A percentile compares a stretch with the other conserved stretches of the same genome.
Evolutionary conservation across 805 yeast genomes (phyloP).

Genomic region (Candida pini): DNA sequence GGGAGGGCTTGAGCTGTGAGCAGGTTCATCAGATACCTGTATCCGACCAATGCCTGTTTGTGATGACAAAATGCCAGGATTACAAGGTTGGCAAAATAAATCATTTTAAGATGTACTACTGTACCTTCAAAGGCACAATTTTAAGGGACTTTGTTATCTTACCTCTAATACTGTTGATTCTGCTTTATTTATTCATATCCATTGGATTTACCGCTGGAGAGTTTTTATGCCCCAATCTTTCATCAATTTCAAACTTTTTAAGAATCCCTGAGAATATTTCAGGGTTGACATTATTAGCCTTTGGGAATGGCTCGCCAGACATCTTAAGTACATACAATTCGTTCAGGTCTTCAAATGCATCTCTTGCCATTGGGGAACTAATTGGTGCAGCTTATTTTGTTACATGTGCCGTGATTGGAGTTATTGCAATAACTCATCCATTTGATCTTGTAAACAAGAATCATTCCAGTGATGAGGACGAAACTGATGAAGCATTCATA

Average conservation of each 20-base stretch:
- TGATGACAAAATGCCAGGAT: constrained; percentile 20
- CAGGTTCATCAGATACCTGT: constrained; percentile 15
- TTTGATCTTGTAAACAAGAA: constrained; percentile 39
- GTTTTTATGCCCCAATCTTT: constrained; percentile 75
- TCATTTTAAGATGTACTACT: constrained; percentile 27
- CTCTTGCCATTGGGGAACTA: constrained; percentile 85
- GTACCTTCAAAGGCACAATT: constrained; percentile 12
- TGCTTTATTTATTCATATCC: constrained; percentile 46
- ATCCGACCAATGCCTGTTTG: constrained; percentile 26
- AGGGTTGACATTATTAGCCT: constrained; percentile 82
- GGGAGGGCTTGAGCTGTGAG: constrained; percentile 13
- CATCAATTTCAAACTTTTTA: constrained; percentile 57
- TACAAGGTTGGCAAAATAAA: constrained; percentile 24
- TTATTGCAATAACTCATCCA: constrained; percentile 66
- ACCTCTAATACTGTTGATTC: constrained; percentile 14
- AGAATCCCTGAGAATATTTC: constrained; percentile 74
- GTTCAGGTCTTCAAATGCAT: constrained; percentile 57
- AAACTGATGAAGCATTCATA: constrained; percentile 6
- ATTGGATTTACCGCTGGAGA: constrained; percentile 83
- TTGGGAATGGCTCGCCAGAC: constrained; percentile 94
- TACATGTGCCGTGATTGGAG: constrained; percentile 72
- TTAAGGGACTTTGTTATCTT: constrained; percentile 15
- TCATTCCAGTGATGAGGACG: constrained; percentile 1
- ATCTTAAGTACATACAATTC: constrained; percentile 81
- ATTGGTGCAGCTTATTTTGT: constrained; percentile 86